These are phyloP conservation scores for Thermomyces lanuginosus DNA, from an alignment of 2,329 filamentous ascomycete species.

Conservation along the genomic window DNA sequence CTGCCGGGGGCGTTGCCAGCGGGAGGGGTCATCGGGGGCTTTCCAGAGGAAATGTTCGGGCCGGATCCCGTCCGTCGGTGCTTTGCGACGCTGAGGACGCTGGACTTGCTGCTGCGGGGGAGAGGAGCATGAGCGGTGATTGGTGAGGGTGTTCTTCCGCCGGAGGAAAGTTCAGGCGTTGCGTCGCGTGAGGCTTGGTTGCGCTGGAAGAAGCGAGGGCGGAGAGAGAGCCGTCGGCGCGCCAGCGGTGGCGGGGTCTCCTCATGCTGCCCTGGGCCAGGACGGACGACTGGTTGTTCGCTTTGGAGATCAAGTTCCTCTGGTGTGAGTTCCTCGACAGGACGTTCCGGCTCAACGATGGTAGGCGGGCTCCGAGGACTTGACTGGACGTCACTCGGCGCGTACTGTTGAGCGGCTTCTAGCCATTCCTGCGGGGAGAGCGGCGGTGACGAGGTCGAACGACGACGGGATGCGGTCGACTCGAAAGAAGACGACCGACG, in stretches of 20 bases:
- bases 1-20: too few species aligned
- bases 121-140: too few species aligned
- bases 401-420: constrained; percentile 23
- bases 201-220: constrained; percentile 21
- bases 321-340: too few species aligned
- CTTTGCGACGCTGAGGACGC: constrained; percentile 1
- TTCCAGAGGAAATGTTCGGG: constrained; percentile 1
- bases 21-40: too few species aligned
- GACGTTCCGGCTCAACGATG: neutral
- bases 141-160: too few species aligned
- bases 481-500: constrained; percentile 10
- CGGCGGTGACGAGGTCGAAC: constrained; percentile 13
- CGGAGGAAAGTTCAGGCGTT: too few species aligned
- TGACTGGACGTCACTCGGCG: too few species aligned
- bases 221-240: constrained; percentile 20
- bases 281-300: constrained; percentile 4
- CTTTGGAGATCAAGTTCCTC: too few species aligned
- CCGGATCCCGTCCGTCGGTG: constrained; percentile 5
- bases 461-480: constrained; percentile 7
- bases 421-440: constrained; percentile 28
- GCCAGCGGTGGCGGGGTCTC: too few species aligned
- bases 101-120: too few species aligned
- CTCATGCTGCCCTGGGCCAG: too few species aligned
- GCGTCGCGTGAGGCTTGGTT: constrained; percentile 9
- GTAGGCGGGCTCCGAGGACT: too few species aligned